These are phyloP conservation scores for Aspergillus fumigatiaffinis DNA, from an alignment of 2,329 filamentous ascomycete species.

Conservation along the genomic window DNA sequence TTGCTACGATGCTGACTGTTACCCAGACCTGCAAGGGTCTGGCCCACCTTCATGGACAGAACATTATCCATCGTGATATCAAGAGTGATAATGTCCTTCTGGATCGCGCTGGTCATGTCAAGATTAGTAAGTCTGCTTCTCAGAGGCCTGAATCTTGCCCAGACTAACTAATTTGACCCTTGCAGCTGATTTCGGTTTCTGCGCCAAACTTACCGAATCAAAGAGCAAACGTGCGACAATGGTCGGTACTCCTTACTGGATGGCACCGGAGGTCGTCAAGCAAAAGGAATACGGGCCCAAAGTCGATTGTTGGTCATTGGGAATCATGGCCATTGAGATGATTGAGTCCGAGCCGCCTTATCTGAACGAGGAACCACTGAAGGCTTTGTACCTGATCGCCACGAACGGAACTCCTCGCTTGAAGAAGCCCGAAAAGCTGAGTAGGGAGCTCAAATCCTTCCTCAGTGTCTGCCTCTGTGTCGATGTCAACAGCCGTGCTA, in stretches of 20 bases:
- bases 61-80: slow-evolving; percentile 98
- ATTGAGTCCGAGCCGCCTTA: slow-evolving; percentile 98
- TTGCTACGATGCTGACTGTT: not conserved
- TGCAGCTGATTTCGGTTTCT: slow-evolving; percentile 95
- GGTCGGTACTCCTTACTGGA: slow-evolving; percentile 99
- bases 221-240: slow-evolving; percentile 98
- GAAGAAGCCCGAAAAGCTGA: slow-evolving; percentile 97
- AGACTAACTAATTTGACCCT: slow-evolving; percentile 21
- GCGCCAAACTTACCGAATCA: slow-evolving; percentile 93
- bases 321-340: slow-evolving; percentile 99
- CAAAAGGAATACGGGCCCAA: slow-evolving; percentile 98
- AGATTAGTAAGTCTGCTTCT: slow-evolving; percentile 72
- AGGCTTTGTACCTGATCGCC: slow-evolving; percentile 94
- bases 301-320: slow-evolving; percentile 97
- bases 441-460: slow-evolving; percentile 97
- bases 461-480: slow-evolving; percentile 94
- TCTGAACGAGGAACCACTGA: slow-evolving; percentile 94
- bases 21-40: slow-evolving; percentile 86
- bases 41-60: slow-evolving; percentile 89
- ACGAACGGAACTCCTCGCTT: slow-evolving; percentile 95
- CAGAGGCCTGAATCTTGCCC: not conserved
- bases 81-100: slow-evolving; percentile 98
- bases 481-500: slow-evolving; percentile 90
- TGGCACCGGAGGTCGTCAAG: slow-evolving; percentile 98
- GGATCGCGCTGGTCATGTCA: slow-evolving; percentile 91